phyloP scores from a whole-genome alignment of 192 early-diverging fungal species.

The Kickxella alabastrina region DNA sequence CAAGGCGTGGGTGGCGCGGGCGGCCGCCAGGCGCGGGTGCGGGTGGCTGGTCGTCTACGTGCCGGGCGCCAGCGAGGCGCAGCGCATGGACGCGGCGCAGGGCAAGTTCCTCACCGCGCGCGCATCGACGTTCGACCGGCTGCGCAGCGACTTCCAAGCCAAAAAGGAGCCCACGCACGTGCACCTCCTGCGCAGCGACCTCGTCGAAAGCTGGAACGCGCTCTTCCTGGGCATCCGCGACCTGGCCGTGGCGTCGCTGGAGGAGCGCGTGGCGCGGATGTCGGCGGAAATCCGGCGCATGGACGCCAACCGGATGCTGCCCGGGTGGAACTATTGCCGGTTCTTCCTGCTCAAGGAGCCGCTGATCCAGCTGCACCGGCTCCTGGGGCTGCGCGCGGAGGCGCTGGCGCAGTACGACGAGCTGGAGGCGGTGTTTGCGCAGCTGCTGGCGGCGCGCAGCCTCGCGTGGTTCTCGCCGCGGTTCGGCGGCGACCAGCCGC shows the following conservation, averaged over 20 bases:
- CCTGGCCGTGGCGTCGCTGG: constrained; percentile 73
- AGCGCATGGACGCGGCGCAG: constrained; percentile 35
- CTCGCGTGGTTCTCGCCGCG: constrained; percentile 93
- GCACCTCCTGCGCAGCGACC: constrained; percentile 13
- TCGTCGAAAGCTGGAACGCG: constrained; percentile 47
- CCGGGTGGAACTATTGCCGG: constrained; percentile 99
- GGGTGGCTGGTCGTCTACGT: constrained; percentile 87
- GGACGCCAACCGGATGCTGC: constrained; percentile 89
- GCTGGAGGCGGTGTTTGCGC: constrained; percentile 91
- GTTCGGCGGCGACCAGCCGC: constrained; percentile 75
- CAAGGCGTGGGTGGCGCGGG: constrained; percentile 32
- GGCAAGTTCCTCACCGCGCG: constrained; percentile 56
- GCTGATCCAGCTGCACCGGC: constrained; percentile 79
- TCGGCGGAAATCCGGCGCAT: constrained; percentile 75
- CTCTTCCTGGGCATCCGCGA: constrained; percentile 42
- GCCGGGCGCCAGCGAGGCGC: constrained; percentile 53
- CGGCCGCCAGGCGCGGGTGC: constrained; percentile 49
- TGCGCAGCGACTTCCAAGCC: constrained; percentile 80
- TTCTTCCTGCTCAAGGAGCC: constrained; percentile 96
- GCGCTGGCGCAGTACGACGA: constrained; percentile 95
- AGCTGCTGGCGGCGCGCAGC: constrained; percentile 78
- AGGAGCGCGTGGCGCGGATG: constrained; percentile 54
- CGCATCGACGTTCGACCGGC: constrained; percentile 75
- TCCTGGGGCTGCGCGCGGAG: constrained; percentile 82
- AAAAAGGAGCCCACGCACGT: constrained; percentile 28